Evolutionary conservation across 2,329 filamentous ascomycete species (phyloP), one percentile per base, ranked within the genome.

Genomic region (Rhinocladiella similis): DNA sequence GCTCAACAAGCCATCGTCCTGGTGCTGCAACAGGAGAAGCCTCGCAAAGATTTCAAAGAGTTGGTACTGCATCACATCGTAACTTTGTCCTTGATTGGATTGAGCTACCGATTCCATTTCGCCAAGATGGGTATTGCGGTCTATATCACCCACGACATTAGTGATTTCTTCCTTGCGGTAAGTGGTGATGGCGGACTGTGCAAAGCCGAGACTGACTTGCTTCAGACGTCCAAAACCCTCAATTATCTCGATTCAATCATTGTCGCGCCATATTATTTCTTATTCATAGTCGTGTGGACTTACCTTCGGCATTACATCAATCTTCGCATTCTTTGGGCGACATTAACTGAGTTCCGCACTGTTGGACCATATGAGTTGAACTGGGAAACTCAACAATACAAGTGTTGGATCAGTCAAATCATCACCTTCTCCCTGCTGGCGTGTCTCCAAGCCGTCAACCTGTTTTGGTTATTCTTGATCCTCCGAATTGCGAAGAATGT

Each of bases 91-190:
- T 80, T 96, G 65, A 95, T 96, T 63, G 85, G 75, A 62, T 77
- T 91, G 66, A 91, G 88, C 77, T 96, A 95, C 77, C 84, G 89
- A 61, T 96, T 94, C 77, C 91, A 96, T 75, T 96, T 96, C 72
- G 91, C 90, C 25, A 91, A 93, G 74, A 93, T 96, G 71, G 91
- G 91, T 16, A 76, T 96, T 53, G 88, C 90, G 19, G 89, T 96
- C 35, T 96, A 94, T 74, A 89, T 91, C 56, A 94, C 91, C 19
- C 89, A 93, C 74, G 91, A 96, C 70, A 90, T 95, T 60, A 89
- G 85, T 62, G 91, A 96, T 72, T 94, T 95, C 76, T 95, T 95
- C 82, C 81, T 96, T 27, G 91, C 91, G 27, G 88, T 90, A 81
- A 75, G 86, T 70, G 7, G 10, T 33, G 29, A 33, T 33, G 29